Conservation (phyloP, 148 eudicot species). For the Nyssa sinensis region DNA sequence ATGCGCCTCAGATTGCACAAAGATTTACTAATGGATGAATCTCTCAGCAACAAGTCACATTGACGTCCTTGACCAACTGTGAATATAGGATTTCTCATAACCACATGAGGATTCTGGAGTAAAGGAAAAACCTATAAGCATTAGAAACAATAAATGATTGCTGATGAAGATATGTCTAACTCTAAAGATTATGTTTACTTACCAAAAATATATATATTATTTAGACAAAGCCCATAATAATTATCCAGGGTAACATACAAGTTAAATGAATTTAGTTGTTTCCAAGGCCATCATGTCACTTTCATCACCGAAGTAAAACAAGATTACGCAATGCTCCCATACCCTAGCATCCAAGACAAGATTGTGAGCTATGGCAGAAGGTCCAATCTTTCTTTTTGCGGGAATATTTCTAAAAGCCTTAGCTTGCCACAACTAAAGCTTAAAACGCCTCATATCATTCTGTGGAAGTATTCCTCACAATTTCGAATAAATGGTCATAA, state of each 20-base stretch:
- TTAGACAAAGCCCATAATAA: background rate
- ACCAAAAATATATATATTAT: background rate
- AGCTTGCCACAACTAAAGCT: background rate
- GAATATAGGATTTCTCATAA: constrained; percentile 49
- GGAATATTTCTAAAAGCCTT: background rate
- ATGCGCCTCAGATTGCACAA: constrained; percentile 74
- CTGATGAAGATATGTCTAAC: background rate
- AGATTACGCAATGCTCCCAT: too few relatives aligned
- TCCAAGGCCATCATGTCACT: background rate
- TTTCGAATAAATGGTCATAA: too few relatives aligned
- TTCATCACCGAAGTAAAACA: background rate
- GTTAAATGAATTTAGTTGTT: background rate
- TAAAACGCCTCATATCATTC: background rate
- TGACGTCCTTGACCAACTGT: constrained; percentile 85
- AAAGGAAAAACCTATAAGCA: background rate
- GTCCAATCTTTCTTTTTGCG: background rate
- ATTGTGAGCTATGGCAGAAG: background rate
- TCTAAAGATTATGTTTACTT: background rate
- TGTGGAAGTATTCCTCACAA: background rate
- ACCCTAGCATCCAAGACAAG: too few relatives aligned
- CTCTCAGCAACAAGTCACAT: constrained; percentile 67
- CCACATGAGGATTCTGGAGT: constrained; percentile 62
- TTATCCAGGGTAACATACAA: background rate
- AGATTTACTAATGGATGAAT: constrained; percentile 60
- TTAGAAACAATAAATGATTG: background rate